Percentiles rank a stretch among this genome's conserved stretches.
These are phyloP conservation scores for Thymus mandschuricus DNA, from an alignment of 257 asterid genomes.

Conservation along the genomic window DNA sequence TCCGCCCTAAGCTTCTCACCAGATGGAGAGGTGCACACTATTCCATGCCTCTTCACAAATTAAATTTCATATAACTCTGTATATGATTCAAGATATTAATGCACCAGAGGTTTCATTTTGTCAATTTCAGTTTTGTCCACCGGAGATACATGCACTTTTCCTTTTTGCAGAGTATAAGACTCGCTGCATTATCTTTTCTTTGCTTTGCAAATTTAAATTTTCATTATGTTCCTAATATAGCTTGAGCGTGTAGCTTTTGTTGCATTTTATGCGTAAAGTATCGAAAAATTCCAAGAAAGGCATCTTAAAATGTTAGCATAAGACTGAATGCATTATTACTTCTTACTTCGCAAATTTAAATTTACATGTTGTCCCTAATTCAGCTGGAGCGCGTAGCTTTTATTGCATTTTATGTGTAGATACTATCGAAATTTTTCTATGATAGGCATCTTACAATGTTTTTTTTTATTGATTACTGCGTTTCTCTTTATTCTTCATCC, in stretches of 20 bases:
- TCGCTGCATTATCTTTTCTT: not conserved
- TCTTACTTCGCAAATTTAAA: slow-evolving; percentile 2
- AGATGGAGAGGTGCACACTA: slow-evolving; percentile 88
- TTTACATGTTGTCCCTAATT: not conserved
- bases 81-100: not conserved
- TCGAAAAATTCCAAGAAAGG: not conserved
- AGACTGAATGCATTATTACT: not conserved
- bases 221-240: not conserved
- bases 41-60: slow-evolving; percentile 17
- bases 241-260: slow-evolving; percentile 3
- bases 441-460: slow-evolving; percentile 2
- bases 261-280: not conserved
- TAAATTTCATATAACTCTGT: slow-evolving; percentile 22
- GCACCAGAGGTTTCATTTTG: not conserved
- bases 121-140: not conserved
- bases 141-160: not conserved
- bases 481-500: not conserved
- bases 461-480: not conserved
- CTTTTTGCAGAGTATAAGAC: not conserved
- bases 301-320: not conserved
- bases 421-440: not conserved
- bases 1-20: slow-evolving; percentile 94
- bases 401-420: not conserved
- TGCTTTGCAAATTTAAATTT: not conserved
- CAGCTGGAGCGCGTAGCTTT: not conserved